phyloP scores from a whole-genome alignment of 352 stramenopile species.

The Globisporangium cederbergense region DNA sequence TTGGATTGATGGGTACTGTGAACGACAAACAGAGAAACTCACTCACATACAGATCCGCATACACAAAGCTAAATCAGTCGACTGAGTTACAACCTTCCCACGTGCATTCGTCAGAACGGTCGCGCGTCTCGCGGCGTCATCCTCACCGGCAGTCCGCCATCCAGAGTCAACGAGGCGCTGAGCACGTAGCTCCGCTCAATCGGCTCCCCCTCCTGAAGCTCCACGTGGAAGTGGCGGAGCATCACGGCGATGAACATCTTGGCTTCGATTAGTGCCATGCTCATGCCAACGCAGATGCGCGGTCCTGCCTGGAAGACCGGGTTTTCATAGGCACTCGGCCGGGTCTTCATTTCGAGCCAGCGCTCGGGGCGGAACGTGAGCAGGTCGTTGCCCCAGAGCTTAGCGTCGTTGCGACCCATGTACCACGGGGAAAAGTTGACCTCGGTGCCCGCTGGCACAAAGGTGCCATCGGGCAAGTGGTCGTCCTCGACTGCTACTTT shows the following conservation, averaged over 20 bases:
- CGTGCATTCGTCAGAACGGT: background rate
- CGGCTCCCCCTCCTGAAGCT: slow-evolving; percentile 36
- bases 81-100: no score
- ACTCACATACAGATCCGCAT: background rate
- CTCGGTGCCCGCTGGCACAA: slow-evolving; percentile 47
- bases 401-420: background rate
- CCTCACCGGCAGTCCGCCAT: slow-evolving; percentile 37
- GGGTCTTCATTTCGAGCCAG: slow-evolving; percentile 12
- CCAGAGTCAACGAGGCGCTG: slow-evolving; percentile 55
- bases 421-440: slow-evolving; percentile 68
- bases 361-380: slow-evolving; percentile 15
- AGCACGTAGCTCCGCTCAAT: slow-evolving; percentile 45
- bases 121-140: slow-evolving; percentile 25
- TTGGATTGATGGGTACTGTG: no score
- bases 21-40: no score
- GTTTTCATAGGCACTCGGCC: slow-evolving; percentile 68
- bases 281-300: slow-evolving; percentile 69
- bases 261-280: slow-evolving; percentile 59
- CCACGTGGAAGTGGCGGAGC: slow-evolving; percentile 37
- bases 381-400: slow-evolving; percentile 18
- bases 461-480: slow-evolving; percentile 12
- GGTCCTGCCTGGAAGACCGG: slow-evolving; percentile 67
- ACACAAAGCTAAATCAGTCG: no score
- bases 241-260: slow-evolving; percentile 53
- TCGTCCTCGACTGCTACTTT: slow-evolving; percentile 27